Evolutionary conservation across 805 yeast species (phyloP).

Genomic region (Ogataea salicorniae): DNA sequence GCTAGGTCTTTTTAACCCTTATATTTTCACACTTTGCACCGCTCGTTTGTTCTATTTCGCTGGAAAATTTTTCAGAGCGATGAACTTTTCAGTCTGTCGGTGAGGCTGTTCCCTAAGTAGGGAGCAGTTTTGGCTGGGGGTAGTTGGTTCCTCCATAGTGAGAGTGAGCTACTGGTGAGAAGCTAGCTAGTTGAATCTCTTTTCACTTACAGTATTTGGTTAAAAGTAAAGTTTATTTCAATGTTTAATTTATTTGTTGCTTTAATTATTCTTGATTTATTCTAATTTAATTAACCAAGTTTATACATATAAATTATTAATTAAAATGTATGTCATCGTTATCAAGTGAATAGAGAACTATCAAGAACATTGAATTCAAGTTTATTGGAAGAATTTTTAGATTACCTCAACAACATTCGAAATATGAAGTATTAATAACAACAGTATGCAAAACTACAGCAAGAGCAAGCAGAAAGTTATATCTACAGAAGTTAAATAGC

Average conservation of each 20-base stretch:
- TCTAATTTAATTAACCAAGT: not conserved
- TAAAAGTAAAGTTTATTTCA: not conserved
- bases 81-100: not conserved
- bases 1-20: not conserved
- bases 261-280: not conserved
- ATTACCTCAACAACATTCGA: too few relatives aligned
- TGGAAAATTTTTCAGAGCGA: not conserved
- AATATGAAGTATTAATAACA: too few relatives aligned
- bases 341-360: not conserved
- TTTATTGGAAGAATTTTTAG: too few relatives aligned
- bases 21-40: not conserved
- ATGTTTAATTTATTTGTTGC: not conserved
- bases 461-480: too few relatives aligned
- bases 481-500: too few relatives aligned
- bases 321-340: conserved; percentile 11
- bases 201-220: not conserved
- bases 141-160: not conserved
- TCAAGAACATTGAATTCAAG: too few relatives aligned
- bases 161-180: not conserved
- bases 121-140: not conserved
- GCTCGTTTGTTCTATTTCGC: not conserved
- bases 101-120: not conserved
- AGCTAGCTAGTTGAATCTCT: not conserved
- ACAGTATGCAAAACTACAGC: too few relatives aligned
- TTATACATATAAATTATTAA: conserved; percentile 5